Evolutionary conservation across 768 basidiomycete genomes (phyloP), one percentile per base, ranked within the genome.

Genomic region (Macrolepiota fuliginosa): DNA sequence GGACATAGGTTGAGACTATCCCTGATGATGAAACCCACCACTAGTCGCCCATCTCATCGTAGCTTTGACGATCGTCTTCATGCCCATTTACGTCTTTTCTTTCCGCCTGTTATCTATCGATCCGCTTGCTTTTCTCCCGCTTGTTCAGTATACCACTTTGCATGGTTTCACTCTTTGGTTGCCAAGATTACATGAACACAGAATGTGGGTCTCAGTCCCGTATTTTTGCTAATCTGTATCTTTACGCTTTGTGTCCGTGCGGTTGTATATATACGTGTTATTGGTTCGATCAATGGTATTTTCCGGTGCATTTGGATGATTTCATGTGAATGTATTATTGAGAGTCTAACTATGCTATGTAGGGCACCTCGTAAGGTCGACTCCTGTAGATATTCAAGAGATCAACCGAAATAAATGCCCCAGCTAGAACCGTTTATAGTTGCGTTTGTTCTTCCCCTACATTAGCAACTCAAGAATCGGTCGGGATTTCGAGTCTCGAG

Each of bases 281-380:
- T 13, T 13, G 12, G 39, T 40, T 32, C 29, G 29, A 32, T 32
- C 29, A 32, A 32, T 32, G 29, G 29, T 32, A 32, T 32, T 7
- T 32, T 32, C 29, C 29, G 7, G 3, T 32, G 29, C 29, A 7
- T 32, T 32, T 32, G 29, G 29, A 32, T 32, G 29, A 32, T 32
- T 32, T 32, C 29, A 32, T 32, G 29, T n/a, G n/a, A n/a, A n/a
- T n/a, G 7, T 32, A 32, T 32, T 32, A 32, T 32, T 32, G 29
- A 32, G 7, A 7, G 29, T 32, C 29, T 32, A 32, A 32, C 29
- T 32, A 32, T 32, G 29, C 7, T 3, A 32, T 86, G 78, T 87
- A 56, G 76, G 82, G 73, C 83, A 83, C 76, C 83, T 86, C 84
- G 85, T 87, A 87, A 84, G 84, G 84, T 77, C 79, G 66, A 71